Evolutionary conservation across 1,284 basidiomycete genomes (phyloP), one percentile per base, ranked within the genome.

Genomic region (Inonotus hispidus): DNA sequence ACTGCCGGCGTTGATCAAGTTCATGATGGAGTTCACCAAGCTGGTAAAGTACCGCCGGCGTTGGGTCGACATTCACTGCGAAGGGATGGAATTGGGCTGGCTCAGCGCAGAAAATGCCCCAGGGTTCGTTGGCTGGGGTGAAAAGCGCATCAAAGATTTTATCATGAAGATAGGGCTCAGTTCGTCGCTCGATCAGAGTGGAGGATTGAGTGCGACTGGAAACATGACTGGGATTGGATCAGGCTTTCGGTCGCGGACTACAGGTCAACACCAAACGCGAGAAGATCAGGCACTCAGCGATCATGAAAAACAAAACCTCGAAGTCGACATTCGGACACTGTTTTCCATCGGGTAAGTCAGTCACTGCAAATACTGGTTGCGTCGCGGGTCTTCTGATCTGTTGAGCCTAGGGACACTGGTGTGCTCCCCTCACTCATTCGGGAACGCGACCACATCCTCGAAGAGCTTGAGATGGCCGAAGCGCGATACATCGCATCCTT

Each of bases 401-500:
- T 35, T 60, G 50, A 11, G 53, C 64, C 14, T 66, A 92, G 89
- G 25, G 85, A 91, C 67, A 90, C 87, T 0, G 78, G 80, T 13
- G 75, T 75, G 2, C 74, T 92, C n/a, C 81, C 82, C 0, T 66
- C 81, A 2, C 79, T 92, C 25, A 87, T 92, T 47, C 80, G 83
- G 29, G 84, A 91, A 70, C 79, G 91, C 25, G 87, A 88, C 63
- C 79, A 82, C 66, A 84, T 91, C 21, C 74, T 93, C 23, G 82
- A 90, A 64, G 82, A 87, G 62, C 78, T 93, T 7, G 90, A 93
- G 73, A 80, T 85, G 54, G 87, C 88, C 2, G 90, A 92, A 73
- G 82, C 87, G 5, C 81, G 79, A 67, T 92, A 92, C 68, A 90
- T 93, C 66, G 77, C 78, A 56, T 89, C 87, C 0, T 91, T 92